Evolutionary conservation across 495 filamentous ascomycete genomes (phyloP).

Genomic region (Hyaloscypha finlandica): DNA sequence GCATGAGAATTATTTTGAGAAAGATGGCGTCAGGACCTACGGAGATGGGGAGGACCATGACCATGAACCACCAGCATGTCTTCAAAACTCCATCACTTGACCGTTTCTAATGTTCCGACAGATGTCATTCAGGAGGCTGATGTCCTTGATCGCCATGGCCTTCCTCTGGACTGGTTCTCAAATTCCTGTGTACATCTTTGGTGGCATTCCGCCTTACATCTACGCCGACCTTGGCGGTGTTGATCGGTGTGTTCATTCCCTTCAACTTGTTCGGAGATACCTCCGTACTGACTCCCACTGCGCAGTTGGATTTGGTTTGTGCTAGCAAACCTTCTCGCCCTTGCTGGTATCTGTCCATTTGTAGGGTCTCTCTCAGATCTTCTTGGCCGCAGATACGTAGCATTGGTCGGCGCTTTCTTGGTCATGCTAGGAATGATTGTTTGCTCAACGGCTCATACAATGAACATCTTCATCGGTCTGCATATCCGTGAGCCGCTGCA

Average conservation of each 20-base stretch:
- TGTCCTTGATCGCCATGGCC: constrained; percentile 64
- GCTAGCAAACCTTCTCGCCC: constrained; percentile 65
- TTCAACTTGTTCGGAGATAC: not conserved
- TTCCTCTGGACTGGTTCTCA: constrained; percentile 69
- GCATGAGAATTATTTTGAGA: constrained; percentile 51
- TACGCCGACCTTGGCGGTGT: constrained; percentile 66
- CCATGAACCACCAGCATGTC: constrained; percentile 40
- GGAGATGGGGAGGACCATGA: constrained; percentile 55
- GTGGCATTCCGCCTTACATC: constrained; percentile 65
- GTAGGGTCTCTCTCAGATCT: constrained; percentile 73
- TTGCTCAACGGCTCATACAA: constrained; percentile 60
- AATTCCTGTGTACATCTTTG: constrained; percentile 64
- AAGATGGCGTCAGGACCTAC: constrained; percentile 50
- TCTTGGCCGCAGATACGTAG: constrained; percentile 67
- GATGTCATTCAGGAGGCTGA: constrained; percentile 58
- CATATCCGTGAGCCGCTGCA: not conserved
- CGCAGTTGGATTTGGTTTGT: constrained; percentile 72
- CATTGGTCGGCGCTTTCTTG: constrained; percentile 58
- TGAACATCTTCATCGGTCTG: constrained; percentile 72
- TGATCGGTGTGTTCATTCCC: constrained; percentile 36
- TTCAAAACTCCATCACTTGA: no score
- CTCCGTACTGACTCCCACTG: not conserved
- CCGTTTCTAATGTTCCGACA: constrained; percentile 18
- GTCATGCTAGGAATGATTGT: constrained; percentile 68
- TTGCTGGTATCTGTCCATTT: constrained; percentile 71